Base-by-base conservation (phyloP, 179 eudicot genomes). In the Drosera spatulata region DNA sequence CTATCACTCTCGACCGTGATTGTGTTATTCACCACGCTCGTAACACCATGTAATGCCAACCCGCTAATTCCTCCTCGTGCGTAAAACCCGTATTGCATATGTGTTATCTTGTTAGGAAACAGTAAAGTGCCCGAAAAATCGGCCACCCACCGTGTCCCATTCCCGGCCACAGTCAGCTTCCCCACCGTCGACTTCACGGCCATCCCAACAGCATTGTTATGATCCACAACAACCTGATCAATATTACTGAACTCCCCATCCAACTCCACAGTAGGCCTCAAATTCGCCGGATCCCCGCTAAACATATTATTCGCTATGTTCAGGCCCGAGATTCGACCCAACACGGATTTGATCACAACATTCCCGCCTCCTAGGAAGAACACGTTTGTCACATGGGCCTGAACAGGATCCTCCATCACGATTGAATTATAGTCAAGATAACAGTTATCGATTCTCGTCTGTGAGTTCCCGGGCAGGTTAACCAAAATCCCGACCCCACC, bases 301-400 rank as follows among this genome's bases (percentile, higher is more conserved):
- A 85, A 85, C 77, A 85, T 82, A 10, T 85, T 85, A 55, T 82
- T 64, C 1, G 80, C 67, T 5, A 85, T 75, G n/a, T 60, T 75
- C n/a, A 82, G 41, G 1, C 93, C 85, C 0, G 73, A 72, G 46
- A 82, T 53, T 53, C 10, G 40, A 2, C 88, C 94, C 1, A 66
- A 61, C 50, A 80, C 63, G 5, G 86, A 58, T 58, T 77, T 85
- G 12, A 82, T 41, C 10, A 80, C 82, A 44, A 85, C 45, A 39
- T 81, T 80, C 2, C 84, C 94, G n/a, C 69, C 88, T 3, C 88
- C 94, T 2, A 85, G 53, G 46, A 85, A 85, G 59, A 78, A 85
- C 46, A 83, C 82, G 62, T 77, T 79, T 0, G 79, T 71, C 2
- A 85, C 71, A 41, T 66, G 79, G 22, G 82, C 77, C 58, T 82